Evolutionary conservation across 768 basidiomycete genomes (phyloP), one percentile per base, ranked within the genome.

Genomic region (Psilocybe cyanescens): DNA sequence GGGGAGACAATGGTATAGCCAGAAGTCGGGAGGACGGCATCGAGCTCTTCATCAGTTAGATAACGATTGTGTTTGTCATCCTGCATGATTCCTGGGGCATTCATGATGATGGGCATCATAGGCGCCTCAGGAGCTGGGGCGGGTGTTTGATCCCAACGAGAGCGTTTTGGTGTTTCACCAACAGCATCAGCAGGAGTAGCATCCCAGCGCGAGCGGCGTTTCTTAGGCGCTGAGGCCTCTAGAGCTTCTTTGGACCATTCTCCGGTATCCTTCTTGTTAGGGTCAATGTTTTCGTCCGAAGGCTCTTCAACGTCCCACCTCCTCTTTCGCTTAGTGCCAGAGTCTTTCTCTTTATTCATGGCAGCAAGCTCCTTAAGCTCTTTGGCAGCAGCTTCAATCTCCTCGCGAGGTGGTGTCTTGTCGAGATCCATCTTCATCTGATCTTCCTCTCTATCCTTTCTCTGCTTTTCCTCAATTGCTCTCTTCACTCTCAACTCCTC

Each of bases 51-150:
- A 74, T 99, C 97, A 7, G 92, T 86, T 48, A 99, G 87, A 69
- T 92, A 95, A n/a, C 95, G 86, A 70, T 97, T 97, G 72, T 97
- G 93, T 69, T 95, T 95, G 79, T 99, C 95, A 67, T 95, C 94
- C 63, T 95, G 92, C 85, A 90, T 87, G 78, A 92, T 82, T 65
- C 91, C 84, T 2, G 91, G 92, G 0, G 90, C 88, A 66, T 93
- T 93, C 92, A 94, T 94, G 71, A 94, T 92, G 52, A 94, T 94
- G 45, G 86, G 88, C 1, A 84, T 82, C 83, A 91, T 90, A 2
- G 90, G 89, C 0, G 75, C 81, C 53, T 93, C 91, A 12, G 84
- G 75, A 3, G 87, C 79, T 30, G 73, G 67, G 54, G 84, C 82
- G 5, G 97, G 95, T 16, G 94, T 92, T 76, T 97, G 95, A 74